Evolutionary conservation across 257 asterid genomes (phyloP).

Genomic region (Solanum rostratum): DNA sequence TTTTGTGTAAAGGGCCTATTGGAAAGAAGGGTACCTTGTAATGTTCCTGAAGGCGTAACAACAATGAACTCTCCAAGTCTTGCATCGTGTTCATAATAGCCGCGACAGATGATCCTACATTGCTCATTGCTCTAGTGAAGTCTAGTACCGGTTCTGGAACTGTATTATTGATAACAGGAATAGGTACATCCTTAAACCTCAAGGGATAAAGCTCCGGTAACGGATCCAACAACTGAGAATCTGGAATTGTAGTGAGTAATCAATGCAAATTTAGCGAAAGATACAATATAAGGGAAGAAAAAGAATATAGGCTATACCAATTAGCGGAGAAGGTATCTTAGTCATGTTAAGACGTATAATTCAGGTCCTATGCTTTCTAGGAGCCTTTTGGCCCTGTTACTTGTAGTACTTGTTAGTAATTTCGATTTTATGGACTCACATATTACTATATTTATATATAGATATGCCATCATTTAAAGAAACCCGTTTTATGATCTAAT

Average conservation of each 20-base stretch:
- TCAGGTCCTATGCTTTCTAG: not conserved
- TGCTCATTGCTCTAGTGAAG: slow-evolving; percentile 1
- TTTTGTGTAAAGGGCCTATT: slow-evolving; percentile 53
- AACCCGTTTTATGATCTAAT: too few relatives aligned
- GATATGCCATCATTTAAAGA: too few relatives aligned
- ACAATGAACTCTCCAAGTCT: slow-evolving; percentile 4
- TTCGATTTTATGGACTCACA: too few relatives aligned
- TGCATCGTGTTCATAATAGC: slow-evolving; percentile 35
- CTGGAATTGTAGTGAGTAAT: slow-evolving; percentile 4
- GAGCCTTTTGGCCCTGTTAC: not conserved
- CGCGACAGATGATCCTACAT: slow-evolving; percentile 26
- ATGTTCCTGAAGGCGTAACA: slow-evolving; percentile 14
- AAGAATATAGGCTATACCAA: not conserved
- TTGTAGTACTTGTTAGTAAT: not conserved
- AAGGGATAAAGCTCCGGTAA: slow-evolving; percentile 25
- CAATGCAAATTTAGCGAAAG: not conserved
- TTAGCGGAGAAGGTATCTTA: not conserved
- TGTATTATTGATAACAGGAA: not conserved
- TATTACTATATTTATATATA: too few relatives aligned
- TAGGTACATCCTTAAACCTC: slow-evolving; percentile 14
- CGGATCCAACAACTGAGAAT: slow-evolving; percentile 9
- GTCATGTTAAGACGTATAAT: not conserved
- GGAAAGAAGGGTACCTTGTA: slow-evolving; percentile 36
- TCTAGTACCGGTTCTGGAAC: slow-evolving; percentile 5
- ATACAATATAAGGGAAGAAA: not conserved